Percentiles rank a stretch among this genome's conserved stretches.
These are phyloP conservation scores for Erysimum cheiri DNA, from an alignment of 441 rosid species.

Conservation along the genomic window DNA sequence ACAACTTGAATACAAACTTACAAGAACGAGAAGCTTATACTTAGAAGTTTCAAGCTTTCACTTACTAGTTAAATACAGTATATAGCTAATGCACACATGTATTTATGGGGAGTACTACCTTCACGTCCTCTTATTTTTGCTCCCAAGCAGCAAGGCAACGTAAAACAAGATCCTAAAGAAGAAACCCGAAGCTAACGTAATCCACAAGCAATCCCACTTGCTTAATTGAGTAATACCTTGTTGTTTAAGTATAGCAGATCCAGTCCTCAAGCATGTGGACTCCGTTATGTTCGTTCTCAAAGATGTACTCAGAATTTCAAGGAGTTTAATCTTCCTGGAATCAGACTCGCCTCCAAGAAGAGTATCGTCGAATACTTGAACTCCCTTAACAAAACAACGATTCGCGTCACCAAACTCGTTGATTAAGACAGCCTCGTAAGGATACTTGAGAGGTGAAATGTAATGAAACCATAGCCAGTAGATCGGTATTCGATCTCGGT, in stretches of 20 bases:
- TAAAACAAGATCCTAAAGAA: conserved; percentile 76
- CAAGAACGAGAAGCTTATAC: conserved; percentile 7
- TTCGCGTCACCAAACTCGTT: conserved; percentile 63
- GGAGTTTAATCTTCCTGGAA: conserved; percentile 48
- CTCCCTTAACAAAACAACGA: conserved; percentile 66
- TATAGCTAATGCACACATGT: too few species aligned
- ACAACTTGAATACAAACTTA: not conserved
- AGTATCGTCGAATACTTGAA: conserved; percentile 69
- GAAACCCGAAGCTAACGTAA: conserved; percentile 84
- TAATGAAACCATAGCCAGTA: conserved; percentile 87
- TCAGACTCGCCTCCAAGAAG: conserved; percentile 53
- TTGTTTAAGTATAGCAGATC: conserved; percentile 57
- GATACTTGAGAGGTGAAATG: conserved; percentile 70
- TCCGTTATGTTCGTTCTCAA: conserved; percentile 59
- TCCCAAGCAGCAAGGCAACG: conserved; percentile 67
- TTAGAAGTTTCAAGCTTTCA: conserved; percentile 14
- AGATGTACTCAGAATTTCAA: conserved; percentile 48
- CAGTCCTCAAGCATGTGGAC: conserved; percentile 74
- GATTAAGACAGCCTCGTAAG: conserved; percentile 67
- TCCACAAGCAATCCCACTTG: conserved; percentile 76
- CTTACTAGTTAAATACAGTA: not conserved
- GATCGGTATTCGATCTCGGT: conserved; percentile 62
- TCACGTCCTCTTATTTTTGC: conserved; percentile 79
- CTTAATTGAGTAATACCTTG: conserved; percentile 67
- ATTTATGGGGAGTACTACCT: too few species aligned